Conservation (phyloP, 192 early-diverging fungal species). For the Coemansia sp. region DNA sequence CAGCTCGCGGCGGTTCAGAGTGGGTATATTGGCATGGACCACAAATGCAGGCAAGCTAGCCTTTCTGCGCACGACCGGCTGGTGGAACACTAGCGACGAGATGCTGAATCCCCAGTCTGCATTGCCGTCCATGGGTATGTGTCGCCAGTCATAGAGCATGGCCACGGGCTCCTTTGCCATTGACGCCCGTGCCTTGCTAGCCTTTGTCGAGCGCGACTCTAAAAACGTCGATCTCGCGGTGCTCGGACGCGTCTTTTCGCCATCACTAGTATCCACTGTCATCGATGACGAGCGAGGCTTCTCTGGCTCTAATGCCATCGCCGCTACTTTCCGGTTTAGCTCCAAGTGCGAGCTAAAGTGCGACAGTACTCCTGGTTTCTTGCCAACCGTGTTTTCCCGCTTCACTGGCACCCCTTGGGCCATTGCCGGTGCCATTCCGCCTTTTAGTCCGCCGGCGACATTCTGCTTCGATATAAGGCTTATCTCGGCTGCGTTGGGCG, state of each 20-base stretch:
- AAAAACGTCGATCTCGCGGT: constrained; percentile 17
- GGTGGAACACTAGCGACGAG: constrained; percentile 39
- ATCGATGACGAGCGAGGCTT: constrained; percentile 54
- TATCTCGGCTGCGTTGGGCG: constrained; percentile 42
- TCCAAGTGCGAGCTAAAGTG: constrained; percentile 54
- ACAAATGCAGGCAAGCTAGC: constrained; percentile 27
- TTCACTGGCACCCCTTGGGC: neutral
- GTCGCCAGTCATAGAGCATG: constrained; percentile 40
- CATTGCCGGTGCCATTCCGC: neutral
- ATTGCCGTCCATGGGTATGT: constrained; percentile 29
- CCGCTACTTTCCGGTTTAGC: constrained; percentile 33
- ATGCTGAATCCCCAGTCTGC: constrained; percentile 45
- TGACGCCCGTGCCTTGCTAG: constrained; percentile 29
- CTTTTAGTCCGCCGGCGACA: constrained; percentile 11
- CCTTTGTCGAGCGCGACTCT: constrained; percentile 14
- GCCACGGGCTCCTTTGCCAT: constrained; percentile 29
- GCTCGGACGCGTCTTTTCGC: constrained; percentile 21
- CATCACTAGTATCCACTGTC: constrained; percentile 22
- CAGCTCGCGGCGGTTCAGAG: constrained; percentile 44
- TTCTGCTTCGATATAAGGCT: constrained; percentile 17
- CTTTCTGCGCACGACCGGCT: constrained; percentile 39
- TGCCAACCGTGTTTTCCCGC: constrained; percentile 9
- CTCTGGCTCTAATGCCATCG: constrained; percentile 26
- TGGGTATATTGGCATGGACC: constrained; percentile 46
- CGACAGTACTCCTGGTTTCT: constrained; percentile 23